Percentiles rank a stretch among this genome's conserved stretches.
Evolutionary conservation across 2,329 filamentous ascomycete genomes (phyloP).

Genomic region (Lachnellula subtilissima): DNA sequence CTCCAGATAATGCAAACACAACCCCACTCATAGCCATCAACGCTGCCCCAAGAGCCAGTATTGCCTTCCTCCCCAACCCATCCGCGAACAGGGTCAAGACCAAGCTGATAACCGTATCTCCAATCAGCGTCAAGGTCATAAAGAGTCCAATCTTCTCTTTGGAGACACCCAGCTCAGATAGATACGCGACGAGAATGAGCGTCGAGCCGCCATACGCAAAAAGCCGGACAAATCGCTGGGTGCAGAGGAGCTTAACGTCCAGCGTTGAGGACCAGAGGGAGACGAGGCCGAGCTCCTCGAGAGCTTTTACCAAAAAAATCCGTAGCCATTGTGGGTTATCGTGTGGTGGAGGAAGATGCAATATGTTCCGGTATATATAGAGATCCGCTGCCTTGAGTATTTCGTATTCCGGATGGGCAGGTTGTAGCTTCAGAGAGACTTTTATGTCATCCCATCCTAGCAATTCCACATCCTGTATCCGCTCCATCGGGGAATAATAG

Average conservation of each 20-base stretch:
- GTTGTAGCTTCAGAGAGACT: background rate
- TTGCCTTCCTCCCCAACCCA: slow-evolving; percentile 47
- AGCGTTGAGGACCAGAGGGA: slow-evolving; percentile 38
- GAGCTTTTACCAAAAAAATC: slow-evolving; percentile 13
- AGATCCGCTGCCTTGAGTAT: background rate
- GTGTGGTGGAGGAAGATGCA: background rate
- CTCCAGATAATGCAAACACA: slow-evolving; percentile 47
- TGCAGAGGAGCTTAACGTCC: slow-evolving; percentile 54
- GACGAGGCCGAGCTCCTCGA: slow-evolving; percentile 42
- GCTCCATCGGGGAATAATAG: background rate
- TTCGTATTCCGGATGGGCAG: background rate
- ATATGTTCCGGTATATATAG: background rate
- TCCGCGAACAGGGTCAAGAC: slow-evolving; percentile 56
- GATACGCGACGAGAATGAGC: slow-evolving; percentile 52
- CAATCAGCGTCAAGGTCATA: slow-evolving; percentile 59
- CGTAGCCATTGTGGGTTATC: slow-evolving; percentile 17
- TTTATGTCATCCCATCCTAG: background rate
- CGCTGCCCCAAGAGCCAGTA: slow-evolving; percentile 49
- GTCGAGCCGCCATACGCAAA: slow-evolving; percentile 58
- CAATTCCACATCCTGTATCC: background rate
- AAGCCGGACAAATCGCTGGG: slow-evolving; percentile 56
- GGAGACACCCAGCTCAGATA: slow-evolving; percentile 46
- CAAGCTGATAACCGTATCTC: slow-evolving; percentile 56
- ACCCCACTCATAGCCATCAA: slow-evolving; percentile 53
- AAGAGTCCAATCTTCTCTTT: slow-evolving; percentile 54